These are phyloP conservation scores for Eutypella sp. DNA, from an alignment of 2,329 filamentous ascomycete species.

Conservation along the genomic window DNA sequence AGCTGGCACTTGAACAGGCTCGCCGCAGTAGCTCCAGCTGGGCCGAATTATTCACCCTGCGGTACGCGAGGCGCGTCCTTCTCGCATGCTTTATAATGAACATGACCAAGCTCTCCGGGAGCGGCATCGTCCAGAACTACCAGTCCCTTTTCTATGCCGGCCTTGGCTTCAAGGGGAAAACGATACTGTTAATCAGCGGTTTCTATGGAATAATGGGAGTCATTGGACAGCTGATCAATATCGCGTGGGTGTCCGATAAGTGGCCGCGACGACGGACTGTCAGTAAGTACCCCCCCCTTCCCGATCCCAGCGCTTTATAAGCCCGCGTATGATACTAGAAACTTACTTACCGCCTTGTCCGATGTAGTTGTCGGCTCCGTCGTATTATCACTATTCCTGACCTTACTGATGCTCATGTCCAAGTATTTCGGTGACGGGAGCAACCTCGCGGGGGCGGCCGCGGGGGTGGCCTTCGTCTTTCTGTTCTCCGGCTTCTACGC, in stretches of 20 bases:
- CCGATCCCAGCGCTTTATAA: no score
- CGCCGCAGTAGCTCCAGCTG: slow-evolving; percentile 10
- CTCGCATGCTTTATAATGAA: slow-evolving; percentile 25
- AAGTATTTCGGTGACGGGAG: slow-evolving; percentile 10
- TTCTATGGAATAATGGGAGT: slow-evolving; percentile 32
- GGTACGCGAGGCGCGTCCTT: slow-evolving; percentile 23
- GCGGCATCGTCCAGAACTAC: slow-evolving; percentile 28
- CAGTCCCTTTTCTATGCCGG: slow-evolving; percentile 33
- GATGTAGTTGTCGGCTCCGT: slow-evolving; percentile 11
- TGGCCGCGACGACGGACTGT: slow-evolving; percentile 21
- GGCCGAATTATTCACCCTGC: slow-evolving; percentile 21
- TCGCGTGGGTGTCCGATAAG: slow-evolving; percentile 23
- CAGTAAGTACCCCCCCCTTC: neutral
- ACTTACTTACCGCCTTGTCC: no score
- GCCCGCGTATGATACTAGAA: neutral
- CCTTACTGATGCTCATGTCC: slow-evolving; percentile 18
- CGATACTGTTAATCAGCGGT: slow-evolving; percentile 42
- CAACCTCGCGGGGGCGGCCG: slow-evolving; percentile 16
- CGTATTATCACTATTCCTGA: slow-evolving; percentile 12
- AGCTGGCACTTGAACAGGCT: slow-evolving; percentile 17
- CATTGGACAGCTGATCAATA: slow-evolving; percentile 24
- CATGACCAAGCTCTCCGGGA: slow-evolving; percentile 26
- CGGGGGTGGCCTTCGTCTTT: slow-evolving; percentile 28
- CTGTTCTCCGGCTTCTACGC: slow-evolving; percentile 24
- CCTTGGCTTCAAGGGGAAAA: slow-evolving; percentile 42